Evolutionary conservation across 345 rosid genomes (phyloP).

Genomic region (Rhizophora apiculata): DNA sequence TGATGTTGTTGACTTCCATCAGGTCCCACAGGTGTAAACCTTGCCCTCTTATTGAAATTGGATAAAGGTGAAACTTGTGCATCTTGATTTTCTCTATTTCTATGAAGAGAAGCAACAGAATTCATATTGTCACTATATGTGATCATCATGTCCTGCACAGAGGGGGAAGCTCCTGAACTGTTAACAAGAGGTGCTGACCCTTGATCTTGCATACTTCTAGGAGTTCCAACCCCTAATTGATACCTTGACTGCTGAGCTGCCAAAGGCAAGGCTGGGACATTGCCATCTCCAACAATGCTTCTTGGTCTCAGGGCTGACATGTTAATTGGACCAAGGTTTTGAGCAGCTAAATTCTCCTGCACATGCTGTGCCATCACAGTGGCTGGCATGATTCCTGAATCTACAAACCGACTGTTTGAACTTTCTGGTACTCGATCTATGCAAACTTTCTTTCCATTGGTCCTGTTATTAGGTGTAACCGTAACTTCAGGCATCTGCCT

Average conservation of each 20-base stretch:
- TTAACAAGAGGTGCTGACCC: slow-evolving; percentile 44
- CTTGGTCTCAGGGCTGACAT: slow-evolving; percentile 50
- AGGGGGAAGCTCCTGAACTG: slow-evolving; percentile 53
- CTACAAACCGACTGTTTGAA: slow-evolving; percentile 51
- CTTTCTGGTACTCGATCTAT: slow-evolving; percentile 66
- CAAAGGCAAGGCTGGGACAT: slow-evolving; percentile 45
- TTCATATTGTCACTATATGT: slow-evolving; percentile 53
- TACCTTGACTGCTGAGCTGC: slow-evolving; percentile 54
- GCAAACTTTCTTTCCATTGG: slow-evolving; percentile 74
- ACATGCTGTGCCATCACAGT: slow-evolving; percentile 51
- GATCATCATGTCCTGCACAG: slow-evolving; percentile 64
- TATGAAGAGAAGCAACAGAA: slow-evolving; percentile 48
- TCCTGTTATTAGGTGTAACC: slow-evolving; percentile 54
- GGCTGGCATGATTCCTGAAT: slow-evolving; percentile 46
- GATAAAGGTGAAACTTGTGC: slow-evolving; percentile 61
- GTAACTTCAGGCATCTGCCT: slow-evolving; percentile 63
- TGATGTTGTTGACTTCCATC: slow-evolving; percentile 74
- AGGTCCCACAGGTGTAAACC: slow-evolving; percentile 45
- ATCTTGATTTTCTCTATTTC: slow-evolving; percentile 74
- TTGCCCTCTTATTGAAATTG: slow-evolving; percentile 56
- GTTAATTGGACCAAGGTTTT: slow-evolving; percentile 52
- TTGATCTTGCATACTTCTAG: slow-evolving; percentile 65
- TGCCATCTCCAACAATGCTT: slow-evolving; percentile 50
- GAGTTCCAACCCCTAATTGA: slow-evolving; percentile 46
- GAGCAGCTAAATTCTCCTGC: slow-evolving; percentile 54